Conservation (phyloP, 305 asterid species). For the Andrographis paniculata region DNA sequence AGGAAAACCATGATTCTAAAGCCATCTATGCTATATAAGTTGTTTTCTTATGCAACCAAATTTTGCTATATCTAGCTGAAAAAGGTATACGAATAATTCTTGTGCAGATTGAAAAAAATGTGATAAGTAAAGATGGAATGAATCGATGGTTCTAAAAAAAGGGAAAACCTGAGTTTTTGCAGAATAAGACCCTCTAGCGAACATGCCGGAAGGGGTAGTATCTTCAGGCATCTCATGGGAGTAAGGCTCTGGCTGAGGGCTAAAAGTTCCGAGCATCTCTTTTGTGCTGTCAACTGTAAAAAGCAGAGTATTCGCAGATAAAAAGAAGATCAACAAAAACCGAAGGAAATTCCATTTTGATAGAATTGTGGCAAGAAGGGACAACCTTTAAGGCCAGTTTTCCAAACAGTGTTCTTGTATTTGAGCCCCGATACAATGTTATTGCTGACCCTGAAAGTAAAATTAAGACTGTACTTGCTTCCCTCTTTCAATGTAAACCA, state of each 20-base stretch:
- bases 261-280: slow-evolving; percentile 56
- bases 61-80: too few relatives aligned
- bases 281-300: slow-evolving; percentile 48
- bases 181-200: slow-evolving; percentile 53
- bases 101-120: too few relatives aligned
- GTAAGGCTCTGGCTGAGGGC: slow-evolving; percentile 49
- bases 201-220: slow-evolving; percentile 52
- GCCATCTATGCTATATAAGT: too few relatives aligned
- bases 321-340: background rate
- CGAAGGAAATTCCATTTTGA: background rate
- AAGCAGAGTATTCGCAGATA: background rate
- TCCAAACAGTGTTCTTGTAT: slow-evolving; percentile 55
- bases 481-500: slow-evolving; percentile 65
- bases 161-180: slow-evolving; percentile 55
- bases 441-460: slow-evolving; percentile 39
- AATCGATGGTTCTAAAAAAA: background rate
- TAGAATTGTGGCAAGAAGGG: background rate
- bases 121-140: background rate
- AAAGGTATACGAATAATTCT: too few relatives aligned
- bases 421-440: slow-evolving; percentile 50
- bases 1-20: too few relatives aligned
- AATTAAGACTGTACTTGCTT: slow-evolving; percentile 34
- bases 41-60: too few relatives aligned
- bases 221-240: slow-evolving; percentile 54
- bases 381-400: slow-evolving; percentile 45